These are phyloP conservation scores for Microcyclospora tardicrescens DNA, from an alignment of 2,329 filamentous ascomycete species.

Conservation along the genomic window DNA sequence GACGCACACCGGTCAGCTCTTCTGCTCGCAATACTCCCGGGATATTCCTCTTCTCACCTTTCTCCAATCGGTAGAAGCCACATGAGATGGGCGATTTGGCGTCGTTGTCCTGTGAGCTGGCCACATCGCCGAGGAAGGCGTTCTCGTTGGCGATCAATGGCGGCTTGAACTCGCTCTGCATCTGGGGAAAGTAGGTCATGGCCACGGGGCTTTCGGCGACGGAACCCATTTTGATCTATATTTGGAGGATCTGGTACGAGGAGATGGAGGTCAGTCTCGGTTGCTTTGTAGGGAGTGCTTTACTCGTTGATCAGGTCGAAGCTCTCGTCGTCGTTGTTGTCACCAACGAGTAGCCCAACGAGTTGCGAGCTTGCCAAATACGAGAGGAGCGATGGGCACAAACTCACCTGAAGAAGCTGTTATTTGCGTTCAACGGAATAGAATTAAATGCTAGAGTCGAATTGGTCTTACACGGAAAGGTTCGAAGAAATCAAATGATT, in stretches of 20 bases:
- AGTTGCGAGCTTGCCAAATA: too few species aligned
- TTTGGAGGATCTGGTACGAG: too few species aligned
- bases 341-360: neutral
- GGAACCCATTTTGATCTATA: slow-evolving; percentile 4
- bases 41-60: slow-evolving; percentile 25
- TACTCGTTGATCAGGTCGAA: too few species aligned
- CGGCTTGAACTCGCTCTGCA: slow-evolving; percentile 48
- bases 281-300: too few species aligned
- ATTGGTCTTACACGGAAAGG: too few species aligned
- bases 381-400: too few species aligned
- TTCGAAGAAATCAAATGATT: too few species aligned
- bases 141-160: slow-evolving; percentile 56
- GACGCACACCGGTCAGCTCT: neutral
- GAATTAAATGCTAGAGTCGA: too few species aligned
- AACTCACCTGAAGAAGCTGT: too few species aligned
- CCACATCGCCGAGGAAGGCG: slow-evolving; percentile 52
- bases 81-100: slow-evolving; percentile 47
- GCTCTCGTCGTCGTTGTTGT: neutral
- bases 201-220: slow-evolving; percentile 14
- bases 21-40: neutral
- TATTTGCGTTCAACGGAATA: too few species aligned
- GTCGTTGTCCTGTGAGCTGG: slow-evolving; percentile 39
- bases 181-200: slow-evolving; percentile 44
- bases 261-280: too few species aligned
- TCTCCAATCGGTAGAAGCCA: slow-evolving; percentile 56